These are phyloP conservation scores for Hyaloscypha variabilis DNA, from an alignment of 495 filamentous ascomycete genomes.

Conservation along the genomic window DNA sequence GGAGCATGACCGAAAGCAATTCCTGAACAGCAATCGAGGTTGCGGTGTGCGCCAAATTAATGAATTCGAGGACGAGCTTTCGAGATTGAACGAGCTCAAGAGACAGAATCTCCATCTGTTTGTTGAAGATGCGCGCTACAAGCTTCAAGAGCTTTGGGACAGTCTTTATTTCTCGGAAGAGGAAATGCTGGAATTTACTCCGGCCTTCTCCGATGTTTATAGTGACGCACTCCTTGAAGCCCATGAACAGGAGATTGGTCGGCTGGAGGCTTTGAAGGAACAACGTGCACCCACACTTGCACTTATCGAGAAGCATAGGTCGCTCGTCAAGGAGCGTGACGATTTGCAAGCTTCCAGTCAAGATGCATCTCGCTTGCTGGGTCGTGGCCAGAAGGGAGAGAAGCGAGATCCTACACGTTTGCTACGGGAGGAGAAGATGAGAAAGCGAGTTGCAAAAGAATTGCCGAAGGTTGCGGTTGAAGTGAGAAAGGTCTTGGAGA, in stretches of 20 bases:
- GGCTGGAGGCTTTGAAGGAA: conserved; percentile 80
- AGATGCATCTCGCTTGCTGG: conserved; percentile 91
- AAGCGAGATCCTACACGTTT: conserved; percentile 91
- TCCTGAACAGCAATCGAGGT: conserved; percentile 69
- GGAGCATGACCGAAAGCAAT: conserved; percentile 77
- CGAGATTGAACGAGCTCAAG: conserved; percentile 88
- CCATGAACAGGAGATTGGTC: conserved; percentile 85
- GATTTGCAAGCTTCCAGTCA: conserved; percentile 85
- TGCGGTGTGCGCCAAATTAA: conserved; percentile 88
- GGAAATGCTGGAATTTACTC: conserved; percentile 96
- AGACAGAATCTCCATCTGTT: conserved; percentile 92
- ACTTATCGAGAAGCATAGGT: conserved; percentile 81
- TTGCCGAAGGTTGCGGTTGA: conserved; percentile 88
- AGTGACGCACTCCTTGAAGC: conserved; percentile 84
- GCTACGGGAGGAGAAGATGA: conserved; percentile 97
- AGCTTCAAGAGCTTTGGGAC: conserved; percentile 94
- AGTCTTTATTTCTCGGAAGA: conserved; percentile 91
- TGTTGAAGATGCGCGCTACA: conserved; percentile 88
- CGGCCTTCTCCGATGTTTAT: conserved; percentile 85
- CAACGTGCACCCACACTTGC: conserved; percentile 84
- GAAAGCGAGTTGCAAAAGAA: conserved; percentile 94
- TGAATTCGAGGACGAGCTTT: conserved; percentile 89
- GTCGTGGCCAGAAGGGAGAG: conserved; percentile 85
- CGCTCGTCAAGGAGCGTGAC: conserved; percentile 83
- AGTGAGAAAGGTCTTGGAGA: conserved; percentile 76